phyloP scores from a whole-genome alignment of 257 asterid species.

The Hygrophila difformis region DNA sequence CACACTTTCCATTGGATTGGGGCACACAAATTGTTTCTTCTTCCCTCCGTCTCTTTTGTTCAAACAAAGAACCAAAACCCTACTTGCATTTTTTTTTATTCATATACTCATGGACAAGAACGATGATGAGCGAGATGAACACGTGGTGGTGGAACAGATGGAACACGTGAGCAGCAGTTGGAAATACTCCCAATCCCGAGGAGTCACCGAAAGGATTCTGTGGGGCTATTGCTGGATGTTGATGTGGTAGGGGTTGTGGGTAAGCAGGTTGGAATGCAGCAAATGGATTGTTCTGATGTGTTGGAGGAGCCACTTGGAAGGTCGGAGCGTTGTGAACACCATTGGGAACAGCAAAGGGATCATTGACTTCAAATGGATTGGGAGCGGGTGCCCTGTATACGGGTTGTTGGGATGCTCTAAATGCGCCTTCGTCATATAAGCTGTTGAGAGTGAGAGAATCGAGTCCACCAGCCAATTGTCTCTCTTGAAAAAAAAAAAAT shows the following conservation, averaged over 20 bases:
- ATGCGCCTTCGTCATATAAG: slow-evolving; percentile 82
- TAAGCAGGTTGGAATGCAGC: slow-evolving; percentile 57
- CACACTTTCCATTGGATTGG: too few relatives aligned
- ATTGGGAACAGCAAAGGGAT: slow-evolving; percentile 60
- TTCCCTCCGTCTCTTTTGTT: too few relatives aligned
- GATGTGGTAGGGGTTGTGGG: slow-evolving; percentile 48
- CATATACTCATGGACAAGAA: too few relatives aligned
- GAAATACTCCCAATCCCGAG: slow-evolving; percentile 46
- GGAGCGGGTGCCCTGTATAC: slow-evolving; percentile 85
- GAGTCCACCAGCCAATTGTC: slow-evolving; percentile 98
- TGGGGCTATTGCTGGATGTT: slow-evolving; percentile 33
- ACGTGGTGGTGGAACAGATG: too few relatives aligned
- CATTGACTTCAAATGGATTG: slow-evolving; percentile 78
- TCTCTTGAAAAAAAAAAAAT: too few relatives aligned
- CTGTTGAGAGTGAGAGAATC: slow-evolving; percentile 80
- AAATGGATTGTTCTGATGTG: slow-evolving; percentile 68
- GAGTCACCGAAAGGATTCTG: slow-evolving; percentile 77
- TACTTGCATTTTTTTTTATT: too few relatives aligned
- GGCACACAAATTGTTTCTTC: too few relatives aligned
- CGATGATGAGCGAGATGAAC: too few relatives aligned
- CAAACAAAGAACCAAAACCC: too few relatives aligned
- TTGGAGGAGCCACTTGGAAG: slow-evolving; percentile 43
- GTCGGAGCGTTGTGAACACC: slow-evolving; percentile 39
- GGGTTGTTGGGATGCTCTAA: slow-evolving; percentile 84
- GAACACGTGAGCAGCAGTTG: too few relatives aligned